Evolutionary conservation across 1,284 basidiomycete genomes (phyloP).

Genomic region (Irpex lacteus): DNA sequence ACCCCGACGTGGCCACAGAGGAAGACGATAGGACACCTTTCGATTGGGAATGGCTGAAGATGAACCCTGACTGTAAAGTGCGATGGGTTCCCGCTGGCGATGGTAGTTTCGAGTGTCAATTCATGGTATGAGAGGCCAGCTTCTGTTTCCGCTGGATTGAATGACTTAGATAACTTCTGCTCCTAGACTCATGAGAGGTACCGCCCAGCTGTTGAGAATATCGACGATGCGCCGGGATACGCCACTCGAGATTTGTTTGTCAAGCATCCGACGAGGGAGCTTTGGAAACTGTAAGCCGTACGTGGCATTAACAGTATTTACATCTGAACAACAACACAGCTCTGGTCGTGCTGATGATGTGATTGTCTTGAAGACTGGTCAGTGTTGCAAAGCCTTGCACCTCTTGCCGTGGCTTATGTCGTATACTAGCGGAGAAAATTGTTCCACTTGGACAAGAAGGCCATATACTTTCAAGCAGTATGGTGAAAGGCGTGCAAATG

Average conservation of each 20-base stretch:
- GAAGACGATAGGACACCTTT: not conserved
- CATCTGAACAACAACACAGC: constrained; percentile 25
- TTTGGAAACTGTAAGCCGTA: constrained; percentile 14
- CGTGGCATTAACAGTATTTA: constrained; percentile 16
- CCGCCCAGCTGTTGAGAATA: constrained; percentile 25
- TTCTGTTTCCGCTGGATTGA: not conserved
- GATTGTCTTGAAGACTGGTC: constrained; percentile 12
- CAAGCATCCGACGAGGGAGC: constrained; percentile 13
- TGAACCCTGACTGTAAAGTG: constrained; percentile 5
- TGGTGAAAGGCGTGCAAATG: constrained; percentile 27
- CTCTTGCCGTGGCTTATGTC: not conserved
- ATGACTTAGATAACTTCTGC: not conserved
- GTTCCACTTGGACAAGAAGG: constrained; percentile 31
- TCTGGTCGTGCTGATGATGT: constrained; percentile 16
- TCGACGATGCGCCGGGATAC: constrained; percentile 11
- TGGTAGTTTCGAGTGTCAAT: constrained; percentile 28
- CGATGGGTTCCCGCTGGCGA: constrained; percentile 30
- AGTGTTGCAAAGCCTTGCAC: not conserved
- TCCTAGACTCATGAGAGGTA: constrained; percentile 16
- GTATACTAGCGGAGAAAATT: constrained; percentile 42
- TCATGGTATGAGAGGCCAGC: constrained; percentile 26
- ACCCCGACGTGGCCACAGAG: not conserved
- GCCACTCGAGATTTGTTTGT: constrained; percentile 14
- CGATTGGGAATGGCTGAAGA: constrained; percentile 8
- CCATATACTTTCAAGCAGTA: constrained; percentile 23